Evolutionary conservation across 805 yeast species (phyloP).

Genomic region (Babjeviella inositovora): DNA sequence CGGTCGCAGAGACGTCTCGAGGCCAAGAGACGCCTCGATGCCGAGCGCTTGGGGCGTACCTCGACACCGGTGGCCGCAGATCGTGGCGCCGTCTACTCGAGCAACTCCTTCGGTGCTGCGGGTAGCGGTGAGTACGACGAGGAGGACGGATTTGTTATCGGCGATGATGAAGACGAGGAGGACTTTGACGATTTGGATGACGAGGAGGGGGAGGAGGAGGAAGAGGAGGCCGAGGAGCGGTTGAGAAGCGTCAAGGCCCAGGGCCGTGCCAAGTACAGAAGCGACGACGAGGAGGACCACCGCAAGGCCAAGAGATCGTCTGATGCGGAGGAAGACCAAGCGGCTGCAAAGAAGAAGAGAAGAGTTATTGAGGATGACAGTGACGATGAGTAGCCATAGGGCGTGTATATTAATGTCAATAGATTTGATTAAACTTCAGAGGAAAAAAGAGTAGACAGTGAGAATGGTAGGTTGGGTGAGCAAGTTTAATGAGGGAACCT

Average conservation of each 20-base stretch:
- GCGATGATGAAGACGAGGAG: conserved; percentile 14
- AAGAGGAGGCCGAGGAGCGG: conserved; percentile 41
- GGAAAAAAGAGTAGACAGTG: no score
- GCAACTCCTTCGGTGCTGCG: conserved; percentile 2
- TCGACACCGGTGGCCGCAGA: conserved; percentile 13
- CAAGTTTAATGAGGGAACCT: no score
- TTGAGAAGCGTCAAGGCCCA: conserved; percentile 35
- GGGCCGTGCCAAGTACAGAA: conserved; percentile 33
- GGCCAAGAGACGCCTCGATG: conserved; percentile 32
- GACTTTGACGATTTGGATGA: conserved; percentile 25
- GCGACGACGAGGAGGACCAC: conserved; percentile 9
- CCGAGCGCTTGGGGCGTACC: conserved; percentile 38
- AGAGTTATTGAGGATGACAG: conserved; percentile 38
- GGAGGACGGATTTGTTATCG: conserved; percentile 17
- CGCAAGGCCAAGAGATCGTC: conserved; percentile 5
- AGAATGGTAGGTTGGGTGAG: no score
- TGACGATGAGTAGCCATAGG: conserved; percentile 27
- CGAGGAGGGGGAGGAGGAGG: conserved; percentile 29
- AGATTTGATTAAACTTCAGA: no score
- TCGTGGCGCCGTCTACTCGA: conserved; percentile 6
- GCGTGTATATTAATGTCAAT: no score
- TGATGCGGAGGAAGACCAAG: conserved; percentile 7
- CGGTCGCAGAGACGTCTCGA: conserved; percentile 53
- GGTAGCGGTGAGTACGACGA: conserved; percentile 13
- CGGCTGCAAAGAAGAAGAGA: conserved; percentile 23